Conservation (phyloP, 768 basidiomycete species). For the Collybiopsis luxurians region DNA sequence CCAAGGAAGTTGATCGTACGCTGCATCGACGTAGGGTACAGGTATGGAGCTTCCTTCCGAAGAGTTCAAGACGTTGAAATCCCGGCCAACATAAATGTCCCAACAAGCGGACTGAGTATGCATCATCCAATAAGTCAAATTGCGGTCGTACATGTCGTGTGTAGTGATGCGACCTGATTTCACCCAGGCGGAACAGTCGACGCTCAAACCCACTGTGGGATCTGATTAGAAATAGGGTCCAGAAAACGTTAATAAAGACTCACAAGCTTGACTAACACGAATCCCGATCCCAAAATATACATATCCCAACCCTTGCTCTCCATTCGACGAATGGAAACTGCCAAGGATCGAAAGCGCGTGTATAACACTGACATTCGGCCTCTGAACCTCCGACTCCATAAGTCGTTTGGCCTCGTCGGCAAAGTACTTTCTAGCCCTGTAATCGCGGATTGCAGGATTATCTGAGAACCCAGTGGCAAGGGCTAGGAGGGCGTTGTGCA, state of each 20-base stretch:
- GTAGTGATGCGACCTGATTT: slow-evolving; percentile 32
- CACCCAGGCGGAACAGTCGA: slow-evolving; percentile 37
- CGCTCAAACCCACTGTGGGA: slow-evolving; percentile 34
- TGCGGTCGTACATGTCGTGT: slow-evolving; percentile 33
- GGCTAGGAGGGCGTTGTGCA: slow-evolving; percentile 46
- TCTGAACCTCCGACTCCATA: slow-evolving; percentile 16
- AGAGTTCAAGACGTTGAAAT: slow-evolving; percentile 27
- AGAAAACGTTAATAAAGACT: slow-evolving; percentile 12
- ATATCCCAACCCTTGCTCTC: slow-evolving; percentile 16
- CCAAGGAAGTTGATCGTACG: slow-evolving; percentile 30
- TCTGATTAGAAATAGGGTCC: background rate
- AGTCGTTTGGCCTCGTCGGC: slow-evolving; percentile 10
- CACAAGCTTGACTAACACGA: slow-evolving; percentile 37
- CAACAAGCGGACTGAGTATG: slow-evolving; percentile 37
- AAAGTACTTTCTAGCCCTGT: slow-evolving; percentile 12
- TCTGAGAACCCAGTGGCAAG: slow-evolving; percentile 16
- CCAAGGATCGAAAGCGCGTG: slow-evolving; percentile 18
- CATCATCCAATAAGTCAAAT: slow-evolving; percentile 41
- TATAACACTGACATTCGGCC: slow-evolving; percentile 19
- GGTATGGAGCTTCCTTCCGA: slow-evolving; percentile 20
- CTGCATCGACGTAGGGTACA: slow-evolving; percentile 30
- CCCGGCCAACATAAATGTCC: slow-evolving; percentile 43
- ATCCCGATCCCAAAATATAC: slow-evolving; percentile 24
- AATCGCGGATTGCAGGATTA: slow-evolving; percentile 14
- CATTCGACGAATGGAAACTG: slow-evolving; percentile 14